These are phyloP conservation scores for Penicillium sp. DNA, from an alignment of 2,329 filamentous ascomycete genomes.

Conservation along the genomic window DNA sequence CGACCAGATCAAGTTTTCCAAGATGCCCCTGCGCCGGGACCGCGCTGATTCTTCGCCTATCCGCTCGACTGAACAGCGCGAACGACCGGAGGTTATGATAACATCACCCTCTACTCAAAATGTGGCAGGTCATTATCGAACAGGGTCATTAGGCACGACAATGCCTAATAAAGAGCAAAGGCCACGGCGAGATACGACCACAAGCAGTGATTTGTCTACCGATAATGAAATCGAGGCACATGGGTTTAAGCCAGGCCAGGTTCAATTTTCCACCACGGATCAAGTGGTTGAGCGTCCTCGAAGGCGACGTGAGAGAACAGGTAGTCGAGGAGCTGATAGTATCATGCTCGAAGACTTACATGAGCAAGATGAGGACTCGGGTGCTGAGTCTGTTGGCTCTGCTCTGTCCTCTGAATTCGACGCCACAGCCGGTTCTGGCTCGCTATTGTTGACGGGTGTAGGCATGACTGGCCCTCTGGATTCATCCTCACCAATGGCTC, in stretches of 20 bases:
- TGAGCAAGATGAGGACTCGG: slow-evolving; percentile 55
- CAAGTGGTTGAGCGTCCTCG: slow-evolving; percentile 45
- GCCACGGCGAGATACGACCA: slow-evolving; percentile 66
- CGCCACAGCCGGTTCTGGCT: slow-evolving; percentile 61
- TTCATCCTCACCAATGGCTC: slow-evolving; percentile 57
- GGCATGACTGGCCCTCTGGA: slow-evolving; percentile 52
- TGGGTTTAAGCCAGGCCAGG: slow-evolving; percentile 59
- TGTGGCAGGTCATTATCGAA: slow-evolving; percentile 55
- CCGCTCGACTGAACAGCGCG: slow-evolving; percentile 58
- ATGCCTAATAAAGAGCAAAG: slow-evolving; percentile 59
- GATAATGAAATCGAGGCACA: slow-evolving; percentile 66
- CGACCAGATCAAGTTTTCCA: slow-evolving; percentile 93
- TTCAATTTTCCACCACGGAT: slow-evolving; percentile 52
- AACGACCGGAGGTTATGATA: slow-evolving; percentile 57
- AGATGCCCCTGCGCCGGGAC: slow-evolving; percentile 81
- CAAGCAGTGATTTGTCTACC: slow-evolving; percentile 70
- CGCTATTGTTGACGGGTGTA: slow-evolving; percentile 59
- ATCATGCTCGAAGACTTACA: slow-evolving; percentile 42
- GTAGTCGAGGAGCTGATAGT: slow-evolving; percentile 39
- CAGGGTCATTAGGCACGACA: slow-evolving; percentile 63
- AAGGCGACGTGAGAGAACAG: slow-evolving; percentile 35
- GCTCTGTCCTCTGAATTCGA: slow-evolving; percentile 62
- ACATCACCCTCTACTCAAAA: slow-evolving; percentile 62
- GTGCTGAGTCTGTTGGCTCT: slow-evolving; percentile 55
- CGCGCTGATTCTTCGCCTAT: slow-evolving; percentile 89